A percentile compares a stretch with the other conserved stretches of the same genome.
phyloP scores from a whole-genome alignment of 441 rosid species.

The Iberis amara region DNA sequence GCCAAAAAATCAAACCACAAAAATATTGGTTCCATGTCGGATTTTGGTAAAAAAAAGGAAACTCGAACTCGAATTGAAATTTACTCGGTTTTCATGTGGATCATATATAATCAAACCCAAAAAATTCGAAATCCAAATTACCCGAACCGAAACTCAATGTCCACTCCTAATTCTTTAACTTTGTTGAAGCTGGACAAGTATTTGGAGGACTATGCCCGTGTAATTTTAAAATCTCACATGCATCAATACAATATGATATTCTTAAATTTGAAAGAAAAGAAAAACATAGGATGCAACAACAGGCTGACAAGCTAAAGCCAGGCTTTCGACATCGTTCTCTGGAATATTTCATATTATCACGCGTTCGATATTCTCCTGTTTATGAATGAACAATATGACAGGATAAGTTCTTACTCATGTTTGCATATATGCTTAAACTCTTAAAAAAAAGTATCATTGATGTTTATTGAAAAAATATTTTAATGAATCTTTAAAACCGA shows the following conservation, averaged over 20 bases:
- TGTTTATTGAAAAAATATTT: too few relatives aligned
- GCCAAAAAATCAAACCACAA: too few relatives aligned
- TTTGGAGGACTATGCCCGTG: constrained; percentile 1
- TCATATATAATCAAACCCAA: too few relatives aligned
- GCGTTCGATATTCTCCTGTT: constrained; percentile 49
- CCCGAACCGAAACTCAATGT: too few relatives aligned
- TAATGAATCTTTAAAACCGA: too few relatives aligned
- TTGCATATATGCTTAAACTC: neutral
- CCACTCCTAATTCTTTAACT: neutral
- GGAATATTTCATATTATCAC: constrained; percentile 82
- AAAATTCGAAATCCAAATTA: too few relatives aligned
- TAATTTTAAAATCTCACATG: constrained; percentile 24
- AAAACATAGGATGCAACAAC: constrained; percentile 35
- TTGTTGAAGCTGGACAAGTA: constrained; percentile 10
- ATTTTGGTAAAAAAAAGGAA: too few relatives aligned
- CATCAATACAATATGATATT: constrained; percentile 24
- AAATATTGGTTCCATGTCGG: too few relatives aligned
- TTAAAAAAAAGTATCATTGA: too few relatives aligned
- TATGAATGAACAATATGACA: neutral
- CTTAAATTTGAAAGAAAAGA: constrained; percentile 11
- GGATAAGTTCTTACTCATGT: constrained; percentile 9
- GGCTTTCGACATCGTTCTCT: constrained; percentile 54
- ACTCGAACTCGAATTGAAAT: too few relatives aligned
- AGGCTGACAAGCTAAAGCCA: constrained; percentile 85
- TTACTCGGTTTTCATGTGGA: too few relatives aligned